Conservation (phyloP, 1,139 yeast genomes). For the Candida sp. region DNA sequence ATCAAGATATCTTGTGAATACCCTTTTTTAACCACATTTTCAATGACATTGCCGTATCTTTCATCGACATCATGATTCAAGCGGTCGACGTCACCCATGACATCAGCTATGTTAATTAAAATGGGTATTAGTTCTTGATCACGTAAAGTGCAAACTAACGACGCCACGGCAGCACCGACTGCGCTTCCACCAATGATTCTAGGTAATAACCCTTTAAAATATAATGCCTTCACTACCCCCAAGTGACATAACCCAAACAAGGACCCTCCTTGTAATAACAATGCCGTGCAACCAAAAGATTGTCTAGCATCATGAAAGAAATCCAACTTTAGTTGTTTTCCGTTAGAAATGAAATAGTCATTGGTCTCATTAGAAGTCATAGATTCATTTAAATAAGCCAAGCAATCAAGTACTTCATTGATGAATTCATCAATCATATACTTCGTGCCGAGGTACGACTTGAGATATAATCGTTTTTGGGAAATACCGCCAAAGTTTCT, state of each 20-base stretch:
- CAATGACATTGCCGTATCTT: conserved; percentile 63
- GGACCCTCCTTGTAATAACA: conserved; percentile 91
- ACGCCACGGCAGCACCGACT: conserved; percentile 91
- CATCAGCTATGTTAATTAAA: conserved; percentile 44
- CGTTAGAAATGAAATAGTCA: conserved; percentile 40
- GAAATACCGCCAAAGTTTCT: conserved; percentile 92
- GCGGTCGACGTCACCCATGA: conserved; percentile 46
- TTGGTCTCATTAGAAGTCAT: conserved; percentile 24
- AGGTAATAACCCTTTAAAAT: conserved; percentile 73
- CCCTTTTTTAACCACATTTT: conserved; percentile 66
- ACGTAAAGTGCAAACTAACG: conserved; percentile 69
- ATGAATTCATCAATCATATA: conserved; percentile 83
- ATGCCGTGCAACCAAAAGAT: conserved; percentile 86
- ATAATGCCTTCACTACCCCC: conserved; percentile 84
- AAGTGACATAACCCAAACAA: conserved; percentile 90
- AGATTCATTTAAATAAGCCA: conserved; percentile 50
- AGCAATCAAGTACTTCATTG: conserved; percentile 67
- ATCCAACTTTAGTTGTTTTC: conserved; percentile 65
- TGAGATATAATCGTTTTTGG: conserved; percentile 71
- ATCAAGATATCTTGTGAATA: conserved; percentile 82
- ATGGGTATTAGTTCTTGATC: conserved; percentile 54
- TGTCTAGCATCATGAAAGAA: conserved; percentile 91
- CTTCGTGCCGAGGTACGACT: conserved; percentile 87
- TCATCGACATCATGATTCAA: conserved; percentile 58
- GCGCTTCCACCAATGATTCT: conserved; percentile 90